A percentile compares a stretch with the other conserved stretches of the same genome.
Conservation (phyloP, 176 grass and related monocot genomes). For the Oryza meyeriana region DNA sequence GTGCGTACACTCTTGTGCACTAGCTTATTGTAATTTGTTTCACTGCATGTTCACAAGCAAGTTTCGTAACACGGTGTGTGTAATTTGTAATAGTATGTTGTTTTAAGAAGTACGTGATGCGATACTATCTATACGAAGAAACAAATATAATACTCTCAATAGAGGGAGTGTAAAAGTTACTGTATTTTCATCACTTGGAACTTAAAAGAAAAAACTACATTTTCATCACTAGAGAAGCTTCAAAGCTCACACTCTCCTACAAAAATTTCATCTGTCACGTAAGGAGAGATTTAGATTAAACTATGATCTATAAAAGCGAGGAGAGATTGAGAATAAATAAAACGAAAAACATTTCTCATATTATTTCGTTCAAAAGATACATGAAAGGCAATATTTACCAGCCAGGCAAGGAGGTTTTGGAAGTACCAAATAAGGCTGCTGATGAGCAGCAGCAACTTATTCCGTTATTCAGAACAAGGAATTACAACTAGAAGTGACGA, state of each 20-base stretch:
- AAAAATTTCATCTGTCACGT: not conserved
- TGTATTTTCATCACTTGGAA: too few species aligned
- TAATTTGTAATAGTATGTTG: too few species aligned
- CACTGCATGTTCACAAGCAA: too few species aligned
- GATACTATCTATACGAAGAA: too few species aligned
- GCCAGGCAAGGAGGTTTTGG: not conserved
- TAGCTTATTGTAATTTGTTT: not conserved
- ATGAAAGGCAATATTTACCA: not conserved
- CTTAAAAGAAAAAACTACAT: too few species aligned
- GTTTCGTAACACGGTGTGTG: too few species aligned
- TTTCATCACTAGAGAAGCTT: too few species aligned
- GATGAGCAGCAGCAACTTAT: constrained; percentile 22
- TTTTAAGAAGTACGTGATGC: too few species aligned
- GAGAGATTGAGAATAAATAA: not conserved
- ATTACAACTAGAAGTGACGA: constrained; percentile 31
- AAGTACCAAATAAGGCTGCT: constrained; percentile 12
- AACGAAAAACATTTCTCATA: not conserved
- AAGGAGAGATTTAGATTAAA: not conserved
- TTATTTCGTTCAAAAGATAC: not conserved
- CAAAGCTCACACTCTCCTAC: not conserved
- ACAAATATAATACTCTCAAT: too few species aligned
- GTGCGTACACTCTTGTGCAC: not conserved
- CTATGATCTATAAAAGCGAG: not conserved
- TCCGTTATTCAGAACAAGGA: constrained; percentile 10
- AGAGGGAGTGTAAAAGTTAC: too few species aligned